Evolutionary conservation across 2,329 filamentous ascomycete species (phyloP).

Genomic region (Nemania serpens): DNA sequence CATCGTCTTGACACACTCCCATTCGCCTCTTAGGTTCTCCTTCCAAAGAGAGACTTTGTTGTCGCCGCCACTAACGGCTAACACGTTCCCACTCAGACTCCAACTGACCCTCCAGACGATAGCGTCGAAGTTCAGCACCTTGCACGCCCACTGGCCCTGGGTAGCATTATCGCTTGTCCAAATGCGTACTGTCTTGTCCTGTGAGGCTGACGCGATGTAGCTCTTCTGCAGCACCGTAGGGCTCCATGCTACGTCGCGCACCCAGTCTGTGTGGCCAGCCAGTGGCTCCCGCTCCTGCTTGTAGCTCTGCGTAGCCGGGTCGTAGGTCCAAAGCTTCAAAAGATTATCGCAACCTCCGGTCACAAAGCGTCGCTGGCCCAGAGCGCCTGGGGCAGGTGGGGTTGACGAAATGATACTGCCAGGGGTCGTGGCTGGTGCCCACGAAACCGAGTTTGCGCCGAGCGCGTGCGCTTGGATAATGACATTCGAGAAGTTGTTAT

Average conservation of each 20-base stretch:
- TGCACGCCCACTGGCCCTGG: conserved; percentile 78
- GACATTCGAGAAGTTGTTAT: conserved; percentile 88
- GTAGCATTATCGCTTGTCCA: conserved; percentile 80
- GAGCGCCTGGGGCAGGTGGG: conserved; percentile 58
- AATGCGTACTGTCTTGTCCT: conserved; percentile 97
- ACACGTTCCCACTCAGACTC: conserved; percentile 94
- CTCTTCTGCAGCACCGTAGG: conserved; percentile 93
- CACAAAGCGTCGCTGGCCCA: conserved; percentile 80
- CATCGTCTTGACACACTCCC: conserved; percentile 96
- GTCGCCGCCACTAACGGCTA: conserved; percentile 90
- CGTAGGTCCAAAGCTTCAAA: conserved; percentile 91
- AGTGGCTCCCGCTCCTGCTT: conserved; percentile 68
- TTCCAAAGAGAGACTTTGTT: conserved; percentile 99
- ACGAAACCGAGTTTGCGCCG: conserved; percentile 93
- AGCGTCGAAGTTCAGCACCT: conserved; percentile 84
- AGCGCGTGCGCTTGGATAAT: conserved; percentile 91
- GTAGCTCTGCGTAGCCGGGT: conserved; percentile 63
- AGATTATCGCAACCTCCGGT: conserved; percentile 94
- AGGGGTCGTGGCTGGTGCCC: conserved; percentile 84
- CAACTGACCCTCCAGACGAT: conserved; percentile 96
- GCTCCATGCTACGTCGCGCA: conserved; percentile 95
- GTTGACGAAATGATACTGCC: conserved; percentile 82
- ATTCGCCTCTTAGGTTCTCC: conserved; percentile 94
- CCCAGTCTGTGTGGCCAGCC: conserved; percentile 90
- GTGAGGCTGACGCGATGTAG: conserved; percentile 93